Evolutionary conservation across 805 yeast genomes (phyloP).

Genomic region (Metschnikowia anglica): DNA sequence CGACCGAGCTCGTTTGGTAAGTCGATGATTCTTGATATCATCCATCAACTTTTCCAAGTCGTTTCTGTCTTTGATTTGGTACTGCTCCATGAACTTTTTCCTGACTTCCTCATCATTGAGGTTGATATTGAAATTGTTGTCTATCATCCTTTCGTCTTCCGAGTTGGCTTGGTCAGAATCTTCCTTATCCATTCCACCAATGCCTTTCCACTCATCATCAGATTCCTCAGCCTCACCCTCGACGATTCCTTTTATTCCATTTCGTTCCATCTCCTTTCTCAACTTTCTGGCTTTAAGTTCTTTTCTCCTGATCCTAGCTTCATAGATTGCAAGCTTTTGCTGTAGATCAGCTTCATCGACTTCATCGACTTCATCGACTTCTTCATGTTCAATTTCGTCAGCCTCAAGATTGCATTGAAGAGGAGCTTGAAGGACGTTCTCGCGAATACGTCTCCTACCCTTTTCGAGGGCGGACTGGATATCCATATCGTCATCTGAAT

Average conservation of each 20-base stretch:
- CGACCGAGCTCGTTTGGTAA: slow-evolving; percentile 55
- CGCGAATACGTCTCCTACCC: slow-evolving; percentile 26
- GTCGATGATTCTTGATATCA: slow-evolving; percentile 71
- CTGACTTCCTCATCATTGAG: slow-evolving; percentile 60
- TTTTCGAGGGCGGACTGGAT: slow-evolving; percentile 25
- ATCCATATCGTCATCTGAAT: slow-evolving; percentile 28
- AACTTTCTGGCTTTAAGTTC: slow-evolving; percentile 35
- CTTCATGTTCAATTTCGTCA: slow-evolving; percentile 21
- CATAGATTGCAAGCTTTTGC: slow-evolving; percentile 37
- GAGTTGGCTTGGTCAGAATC: slow-evolving; percentile 59
- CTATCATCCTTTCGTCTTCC: slow-evolving; percentile 77
- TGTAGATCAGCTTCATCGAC: slow-evolving; percentile 27
- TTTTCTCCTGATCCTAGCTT: slow-evolving; percentile 35
- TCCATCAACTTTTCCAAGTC: slow-evolving; percentile 65
- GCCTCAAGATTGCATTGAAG: slow-evolving; percentile 18
- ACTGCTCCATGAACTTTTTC: slow-evolving; percentile 56
- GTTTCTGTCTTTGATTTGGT: slow-evolving; percentile 59
- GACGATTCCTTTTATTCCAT: slow-evolving; percentile 58
- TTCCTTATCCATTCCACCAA: slow-evolving; percentile 73
- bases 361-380: slow-evolving; percentile 25
- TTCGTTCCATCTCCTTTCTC: slow-evolving; percentile 54
- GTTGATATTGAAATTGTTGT: slow-evolving; percentile 60
- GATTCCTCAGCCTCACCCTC: slow-evolving; percentile 88
- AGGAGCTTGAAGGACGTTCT: not conserved
- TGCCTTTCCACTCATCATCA: slow-evolving; percentile 83